These are phyloP conservation scores for Magnusiomyces tetraspermus DNA, from an alignment of 1,139 yeast species.

Conservation along the genomic window DNA sequence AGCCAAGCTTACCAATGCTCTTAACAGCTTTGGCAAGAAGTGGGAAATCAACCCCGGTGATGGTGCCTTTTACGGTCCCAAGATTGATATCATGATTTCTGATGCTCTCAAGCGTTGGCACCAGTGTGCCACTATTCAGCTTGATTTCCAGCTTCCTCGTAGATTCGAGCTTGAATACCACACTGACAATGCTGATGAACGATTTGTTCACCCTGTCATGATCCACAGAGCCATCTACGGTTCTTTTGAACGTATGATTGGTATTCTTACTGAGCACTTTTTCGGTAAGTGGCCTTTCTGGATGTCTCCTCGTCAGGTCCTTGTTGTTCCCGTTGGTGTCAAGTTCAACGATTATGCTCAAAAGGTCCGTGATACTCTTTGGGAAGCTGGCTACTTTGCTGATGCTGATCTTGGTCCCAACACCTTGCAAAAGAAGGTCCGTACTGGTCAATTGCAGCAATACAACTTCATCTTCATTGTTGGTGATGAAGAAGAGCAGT, in stretches of 20 bases:
- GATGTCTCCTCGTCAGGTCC: conserved; percentile 94
- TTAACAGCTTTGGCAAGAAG: conserved; percentile 65
- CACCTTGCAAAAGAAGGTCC: conserved; percentile 91
- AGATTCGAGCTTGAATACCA: conserved; percentile 85
- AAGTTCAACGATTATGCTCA: conserved; percentile 85
- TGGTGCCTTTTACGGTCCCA: conserved; percentile 98
- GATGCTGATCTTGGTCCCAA: conserved; percentile 91
- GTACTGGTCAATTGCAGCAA: conserved; percentile 86
- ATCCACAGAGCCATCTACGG: conserved; percentile 97
- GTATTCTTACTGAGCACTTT: conserved; percentile 90
- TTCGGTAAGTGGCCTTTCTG: conserved; percentile 99
- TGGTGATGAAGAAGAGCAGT: conserved; percentile 83
- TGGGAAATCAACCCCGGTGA: conserved; percentile 95
- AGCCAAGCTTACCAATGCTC: conserved; percentile 59
- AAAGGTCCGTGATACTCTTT: conserved; percentile 59
- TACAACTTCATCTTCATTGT: conserved; percentile 93
- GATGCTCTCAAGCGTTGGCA: conserved; percentile 92
- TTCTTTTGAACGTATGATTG: conserved; percentile 97
- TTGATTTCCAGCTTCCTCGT: conserved; percentile 92
- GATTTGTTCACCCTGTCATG: conserved; percentile 73
- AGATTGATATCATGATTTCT: conserved; percentile 86
- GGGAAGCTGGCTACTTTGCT: conserved; percentile 67
- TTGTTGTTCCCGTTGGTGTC: conserved; percentile 93
- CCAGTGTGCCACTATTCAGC: conserved; percentile 96
- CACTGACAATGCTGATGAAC: conserved; percentile 44